Base-by-base conservation (phyloP, 2,329 filamentous ascomycete genomes). In the Ophidiomyces ophidiicola region DNA sequence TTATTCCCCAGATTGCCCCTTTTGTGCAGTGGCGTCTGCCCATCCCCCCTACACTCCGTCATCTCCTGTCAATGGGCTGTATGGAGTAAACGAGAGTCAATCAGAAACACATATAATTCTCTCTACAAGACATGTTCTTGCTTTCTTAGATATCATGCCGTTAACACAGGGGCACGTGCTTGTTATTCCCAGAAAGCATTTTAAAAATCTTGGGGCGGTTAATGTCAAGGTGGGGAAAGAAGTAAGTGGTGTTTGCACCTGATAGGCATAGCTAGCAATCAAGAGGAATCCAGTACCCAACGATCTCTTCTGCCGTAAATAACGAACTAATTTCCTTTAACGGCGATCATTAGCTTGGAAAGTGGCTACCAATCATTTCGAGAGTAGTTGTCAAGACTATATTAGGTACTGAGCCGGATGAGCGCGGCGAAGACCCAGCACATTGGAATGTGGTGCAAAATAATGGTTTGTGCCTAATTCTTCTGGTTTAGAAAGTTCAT, bases 381-480 rank as follows among this genome's bases (percentile, higher is more conserved):
- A 77, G 83, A 23, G 60, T 88, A 3, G 65, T 94, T 2, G 82
- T 81, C 12, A 67, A 74, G 14, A 82, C 82, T 0, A 69, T 94
- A 25, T 71, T 76, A 21, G 50, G 60, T 39, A 50, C 58, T 44
- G 51, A 60, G 42, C 42, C 53, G n/a, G 54, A 62, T 31, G 54
- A 49, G 15, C 69, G 68, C 36, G 75, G 77, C 0, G 82, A 79
- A 2, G 80, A 78, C 6, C 74, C 84, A 1, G 69, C 69, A 36
- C 87, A 94, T 62, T 96, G 88, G 81, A 98, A 98, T 60, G 77
- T 96, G 20, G 84, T 96, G 40, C 88, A 96, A 66, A 96, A 96
- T 58, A 96, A 94, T 51, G 85, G 72, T 74, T 50, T 31, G 57
- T 58, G 39, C 30, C 39, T 36, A 25, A 7, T 20, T 31, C 36